Evolutionary conservation across 495 filamentous ascomycete genomes (phyloP).

Genomic region (Lophiostoma macrostomum): DNA sequence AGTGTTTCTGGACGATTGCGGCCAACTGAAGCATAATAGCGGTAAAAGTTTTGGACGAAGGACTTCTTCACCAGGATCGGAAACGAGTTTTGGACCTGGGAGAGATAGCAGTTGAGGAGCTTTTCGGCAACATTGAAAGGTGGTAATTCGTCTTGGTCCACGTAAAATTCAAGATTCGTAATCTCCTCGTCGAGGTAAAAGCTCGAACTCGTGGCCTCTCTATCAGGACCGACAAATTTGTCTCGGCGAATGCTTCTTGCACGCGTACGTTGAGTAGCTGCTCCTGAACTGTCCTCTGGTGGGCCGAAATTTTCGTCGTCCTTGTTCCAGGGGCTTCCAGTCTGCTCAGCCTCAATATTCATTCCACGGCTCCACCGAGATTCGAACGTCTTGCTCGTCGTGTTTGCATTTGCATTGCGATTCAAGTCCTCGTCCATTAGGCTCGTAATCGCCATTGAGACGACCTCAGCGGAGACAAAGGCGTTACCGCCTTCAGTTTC

Average conservation of each 20-base stretch:
- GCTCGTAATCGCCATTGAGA: constrained; percentile 60
- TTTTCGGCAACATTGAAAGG: constrained; percentile 50
- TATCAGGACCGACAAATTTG: neutral
- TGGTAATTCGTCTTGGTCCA: constrained; percentile 53
- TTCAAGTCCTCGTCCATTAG: constrained; percentile 61
- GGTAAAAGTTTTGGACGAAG: constrained; percentile 52
- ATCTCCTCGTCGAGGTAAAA: constrained; percentile 58
- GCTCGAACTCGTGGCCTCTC: constrained; percentile 28
- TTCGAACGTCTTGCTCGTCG: constrained; percentile 56
- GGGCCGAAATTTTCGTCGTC: constrained; percentile 18
- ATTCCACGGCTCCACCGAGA: constrained; percentile 57
- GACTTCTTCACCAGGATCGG: constrained; percentile 57
- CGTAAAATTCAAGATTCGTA: constrained; percentile 40
- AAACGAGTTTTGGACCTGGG: constrained; percentile 57
- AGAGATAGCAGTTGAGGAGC: constrained; percentile 57
- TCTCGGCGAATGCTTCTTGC: constrained; percentile 32
- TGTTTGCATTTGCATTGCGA: constrained; percentile 46
- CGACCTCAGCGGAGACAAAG: constrained; percentile 50
- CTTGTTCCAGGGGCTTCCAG: neutral
- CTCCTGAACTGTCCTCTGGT: constrained; percentile 13
- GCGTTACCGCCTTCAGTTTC: constrained; percentile 44
- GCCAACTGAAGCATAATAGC: constrained; percentile 40
- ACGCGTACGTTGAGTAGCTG: constrained; percentile 25
- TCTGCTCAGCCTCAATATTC: constrained; percentile 14
- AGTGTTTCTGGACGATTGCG: constrained; percentile 35